Evolutionary conservation across 179 eudicot genomes (phyloP), one percentile per base, ranked within the genome.

Genomic region (Carnegiea gigantea): DNA sequence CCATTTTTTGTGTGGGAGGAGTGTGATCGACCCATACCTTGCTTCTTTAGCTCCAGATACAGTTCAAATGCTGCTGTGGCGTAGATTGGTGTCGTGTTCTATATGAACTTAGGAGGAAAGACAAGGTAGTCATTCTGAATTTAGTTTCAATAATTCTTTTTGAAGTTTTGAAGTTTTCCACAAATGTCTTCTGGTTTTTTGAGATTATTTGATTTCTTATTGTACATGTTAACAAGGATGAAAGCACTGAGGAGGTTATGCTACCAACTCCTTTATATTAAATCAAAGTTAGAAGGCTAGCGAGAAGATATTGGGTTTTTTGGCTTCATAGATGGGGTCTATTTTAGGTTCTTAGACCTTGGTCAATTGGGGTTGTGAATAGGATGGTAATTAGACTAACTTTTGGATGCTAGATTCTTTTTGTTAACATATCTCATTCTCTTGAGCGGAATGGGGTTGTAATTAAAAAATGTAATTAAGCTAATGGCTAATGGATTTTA

Each of bases 51-150:
- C 80, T 46, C 23, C 80, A 9, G 44, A 78, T 21, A 78, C 60
- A 1, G 80, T 65, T 44, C 73, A 78, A 62, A 13, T 78, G 15
- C 24, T 78, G 28, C 59, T 78, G 44, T 78, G 73, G 51, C 3
- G 78, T 36, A 49, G 78, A 75, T 53, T 75, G 78, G 65, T 75
- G 78, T 75, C 78, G 65, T 51, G 21, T 14, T 75, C 78, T 75
- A 1, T 44, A 75, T 51, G 78, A 64, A 5, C 62, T 75, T 11
- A 75, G 28, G 71, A 77, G 12, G 44, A 77, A 60, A 8, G 30
- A 20, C 20, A 77, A 77, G 53, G 71, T 77, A 77, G 13, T 54
- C 7, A 20, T 20, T 28, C 30, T 28, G 30, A 28, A 28, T 28
- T 28, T 28, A 28, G 30, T 28, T 28, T 28, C 30, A 28, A 28